phyloP scores from a whole-genome alignment of 2,329 filamentous ascomycete species.

The Ophiocordyceps camponoti-saundersi region DNA sequence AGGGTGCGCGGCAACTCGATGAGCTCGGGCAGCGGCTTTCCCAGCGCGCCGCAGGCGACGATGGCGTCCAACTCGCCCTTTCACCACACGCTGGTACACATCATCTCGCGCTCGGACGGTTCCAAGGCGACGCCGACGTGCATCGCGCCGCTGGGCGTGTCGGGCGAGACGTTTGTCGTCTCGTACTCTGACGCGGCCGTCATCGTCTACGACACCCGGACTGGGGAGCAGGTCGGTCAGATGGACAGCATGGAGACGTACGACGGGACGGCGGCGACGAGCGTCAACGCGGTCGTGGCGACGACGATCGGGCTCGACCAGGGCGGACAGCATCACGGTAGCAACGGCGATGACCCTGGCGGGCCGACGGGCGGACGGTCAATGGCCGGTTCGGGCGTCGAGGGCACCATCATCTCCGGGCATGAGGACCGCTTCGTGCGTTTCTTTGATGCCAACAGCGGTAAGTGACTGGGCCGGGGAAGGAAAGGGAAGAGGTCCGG shows the following conservation, averaged over 20 bases:
- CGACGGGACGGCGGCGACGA: conserved; percentile 60
- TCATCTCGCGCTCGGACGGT: conserved; percentile 54
- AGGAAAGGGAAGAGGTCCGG: not conserved
- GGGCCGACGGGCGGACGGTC: conserved; percentile 59
- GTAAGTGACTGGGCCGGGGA: conserved; percentile 37
- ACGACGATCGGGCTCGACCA: conserved; percentile 73
- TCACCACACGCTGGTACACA: conserved; percentile 73
- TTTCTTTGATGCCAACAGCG: conserved; percentile 97
- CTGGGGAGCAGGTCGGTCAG: conserved; percentile 75
- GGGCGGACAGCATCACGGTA: conserved; percentile 31
- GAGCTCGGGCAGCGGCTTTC: conserved; percentile 84
- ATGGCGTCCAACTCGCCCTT: conserved; percentile 76
- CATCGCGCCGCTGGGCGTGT: conserved; percentile 72
- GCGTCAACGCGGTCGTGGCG: conserved; percentile 82
- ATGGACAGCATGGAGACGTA: conserved; percentile 95
- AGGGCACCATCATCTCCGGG: conserved; percentile 88
- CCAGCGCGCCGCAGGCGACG: conserved; percentile 76
- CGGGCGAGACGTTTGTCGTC: conserved; percentile 81
- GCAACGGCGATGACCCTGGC: conserved; percentile 39
- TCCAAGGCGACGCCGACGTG: conserved; percentile 65
- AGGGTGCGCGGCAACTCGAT: conserved; percentile 82
- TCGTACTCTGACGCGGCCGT: conserved; percentile 83
- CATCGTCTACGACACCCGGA: conserved; percentile 80
- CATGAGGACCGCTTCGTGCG: conserved; percentile 93
- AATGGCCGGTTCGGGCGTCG: conserved; percentile 59